Evolutionary conservation across 2,329 filamentous ascomycete genomes (phyloP).

Genomic region (Aureobasidium mangrovei): DNA sequence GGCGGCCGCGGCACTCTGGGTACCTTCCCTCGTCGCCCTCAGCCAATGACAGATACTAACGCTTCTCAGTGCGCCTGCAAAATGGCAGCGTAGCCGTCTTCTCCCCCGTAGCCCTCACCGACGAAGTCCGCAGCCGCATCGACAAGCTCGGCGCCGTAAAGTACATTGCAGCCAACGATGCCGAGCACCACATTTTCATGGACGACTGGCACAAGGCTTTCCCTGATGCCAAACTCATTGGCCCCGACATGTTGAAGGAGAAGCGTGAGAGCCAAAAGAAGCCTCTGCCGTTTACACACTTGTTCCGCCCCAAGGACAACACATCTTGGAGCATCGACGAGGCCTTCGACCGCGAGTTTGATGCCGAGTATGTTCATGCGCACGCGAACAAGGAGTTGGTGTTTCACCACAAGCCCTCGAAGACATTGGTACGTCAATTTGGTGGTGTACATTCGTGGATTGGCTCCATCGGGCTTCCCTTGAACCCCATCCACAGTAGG

Average conservation of each 20-base stretch:
- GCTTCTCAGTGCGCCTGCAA: conserved; percentile 58
- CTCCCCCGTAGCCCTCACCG: conserved; percentile 80
- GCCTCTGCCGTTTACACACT: conserved; percentile 37
- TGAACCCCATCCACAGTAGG: no score
- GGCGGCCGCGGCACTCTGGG: conserved; percentile 81
- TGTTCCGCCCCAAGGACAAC: conserved; percentile 41
- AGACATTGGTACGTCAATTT: conserved; percentile 43
- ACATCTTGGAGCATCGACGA: conserved; percentile 47
- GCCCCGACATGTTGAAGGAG: conserved; percentile 71
- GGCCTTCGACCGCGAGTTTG: conserved; percentile 82
- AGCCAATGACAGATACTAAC: neutral
- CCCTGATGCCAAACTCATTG: conserved; percentile 71
- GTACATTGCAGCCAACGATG: conserved; percentile 81
- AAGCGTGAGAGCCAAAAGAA: conserved; percentile 52
- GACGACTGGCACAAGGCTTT: conserved; percentile 74
- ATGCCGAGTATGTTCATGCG: conserved; percentile 69
- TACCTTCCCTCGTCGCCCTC: conserved; percentile 32
- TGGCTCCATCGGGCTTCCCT: no score
- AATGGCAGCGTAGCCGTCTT: conserved; percentile 78
- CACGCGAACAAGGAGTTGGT: conserved; percentile 82
- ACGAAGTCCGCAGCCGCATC: conserved; percentile 56
- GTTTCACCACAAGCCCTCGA: conserved; percentile 71
- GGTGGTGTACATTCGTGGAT: no score
- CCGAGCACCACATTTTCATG: conserved; percentile 92
- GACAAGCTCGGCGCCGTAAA: conserved; percentile 47